Evolutionary conservation across 2,329 filamentous ascomycete species (phyloP), one percentile per base, ranked within the genome.

Genomic region (Pezicula carpinea): DNA sequence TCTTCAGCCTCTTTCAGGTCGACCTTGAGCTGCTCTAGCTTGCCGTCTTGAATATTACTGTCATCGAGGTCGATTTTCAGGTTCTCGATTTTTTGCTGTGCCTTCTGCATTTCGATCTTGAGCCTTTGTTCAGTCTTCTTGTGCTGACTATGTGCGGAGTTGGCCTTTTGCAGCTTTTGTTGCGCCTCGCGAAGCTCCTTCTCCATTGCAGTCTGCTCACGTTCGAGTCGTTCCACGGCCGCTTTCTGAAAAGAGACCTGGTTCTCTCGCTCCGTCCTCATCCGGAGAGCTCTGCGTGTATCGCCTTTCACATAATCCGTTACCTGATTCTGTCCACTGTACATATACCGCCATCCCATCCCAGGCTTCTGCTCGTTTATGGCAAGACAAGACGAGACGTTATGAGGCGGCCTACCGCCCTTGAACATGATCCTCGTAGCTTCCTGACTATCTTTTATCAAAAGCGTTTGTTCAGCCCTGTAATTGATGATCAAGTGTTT

Each of bases 401-500:
- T 92, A 13, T 68, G 74, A 1, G 84, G 82, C 39, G 84, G 82
- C 39, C 41, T 71, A 34, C 69, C 69, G 18, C 72, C 74, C 44
- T 76, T 73, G 50, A 85, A 80, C 77, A 96, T 87, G 39, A 87
- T 77, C 4, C 74, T 69, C 36, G 84, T 74, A 1, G 85, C 93
- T 47, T 88, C 77, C 1, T 74, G 66, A 22, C 87, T 74, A 23
- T 84, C 73, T 46, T 82, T 73, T 45, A 96, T 81, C 1, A 99
- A 73, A 5, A 96, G 79, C 6, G 85, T 81, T 64, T 96, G 91
- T 52, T 99, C 93, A 44, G 96, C 89, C 6, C 71, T 69, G 56
- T 89, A 78, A 52, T 83, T 85, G 63, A 97, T 93, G 59, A 99
- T 85, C 39, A 97, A 71, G 49, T 90, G 84, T 51, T 89, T 86